Conservation (phyloP, 2,329 filamentous ascomycete species). For the Dothistroma septosporum region DNA sequence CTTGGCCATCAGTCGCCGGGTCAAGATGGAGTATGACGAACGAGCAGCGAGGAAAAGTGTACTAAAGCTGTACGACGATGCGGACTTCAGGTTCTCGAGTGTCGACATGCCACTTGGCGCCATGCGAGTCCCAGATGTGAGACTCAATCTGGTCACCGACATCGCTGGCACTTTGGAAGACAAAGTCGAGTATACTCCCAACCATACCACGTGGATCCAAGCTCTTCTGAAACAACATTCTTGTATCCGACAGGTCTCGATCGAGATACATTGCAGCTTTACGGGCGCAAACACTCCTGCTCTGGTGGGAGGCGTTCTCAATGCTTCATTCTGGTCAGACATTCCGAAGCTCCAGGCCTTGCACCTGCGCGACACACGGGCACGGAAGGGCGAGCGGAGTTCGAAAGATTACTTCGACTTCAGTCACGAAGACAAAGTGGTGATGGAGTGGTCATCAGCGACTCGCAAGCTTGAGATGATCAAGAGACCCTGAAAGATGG, state of each 20-base stretch:
- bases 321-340: neutral
- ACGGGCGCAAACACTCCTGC: neutral
- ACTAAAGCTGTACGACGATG: no score
- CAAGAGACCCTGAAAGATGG: neutral
- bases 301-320: neutral
- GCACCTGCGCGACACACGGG: neutral
- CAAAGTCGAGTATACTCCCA: no score
- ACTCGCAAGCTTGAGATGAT: neutral
- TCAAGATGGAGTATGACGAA: neutral
- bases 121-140: no score
- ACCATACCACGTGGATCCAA: no score
- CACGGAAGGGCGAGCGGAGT: neutral
- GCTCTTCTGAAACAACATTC: neutral
- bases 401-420: neutral
- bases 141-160: no score
- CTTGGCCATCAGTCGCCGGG: neutral
- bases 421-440: neutral
- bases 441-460: neutral
- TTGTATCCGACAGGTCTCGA: neutral
- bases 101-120: no score
- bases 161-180: no score
- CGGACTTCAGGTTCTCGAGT: no score
- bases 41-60: neutral
- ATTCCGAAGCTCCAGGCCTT: neutral
- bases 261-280: neutral